A percentile compares a stretch with the other conserved stretches of the same genome.
phyloP scores from a whole-genome alignment of 495 filamentous ascomycete genomes.

The Evernia prunastri region DNA sequence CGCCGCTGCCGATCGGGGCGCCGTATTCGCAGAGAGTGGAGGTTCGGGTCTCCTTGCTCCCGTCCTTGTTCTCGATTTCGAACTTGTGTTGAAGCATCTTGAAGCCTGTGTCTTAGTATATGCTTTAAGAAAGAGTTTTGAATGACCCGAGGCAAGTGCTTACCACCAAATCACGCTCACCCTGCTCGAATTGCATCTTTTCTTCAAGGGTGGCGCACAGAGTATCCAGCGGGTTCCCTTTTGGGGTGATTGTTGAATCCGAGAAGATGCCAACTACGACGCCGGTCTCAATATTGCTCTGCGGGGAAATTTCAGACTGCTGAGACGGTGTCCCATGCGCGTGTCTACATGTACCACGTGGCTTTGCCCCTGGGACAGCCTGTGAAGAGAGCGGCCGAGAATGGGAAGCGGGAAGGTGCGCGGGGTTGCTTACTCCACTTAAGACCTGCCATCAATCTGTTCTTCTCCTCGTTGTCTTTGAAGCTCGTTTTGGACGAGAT shows the following conservation, averaged over 20 bases:
- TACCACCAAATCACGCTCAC: slow-evolving; percentile 70
- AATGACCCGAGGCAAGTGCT: background rate
- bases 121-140: background rate
- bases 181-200: slow-evolving; percentile 83
- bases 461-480: slow-evolving; percentile 60
- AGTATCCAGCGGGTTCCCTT: slow-evolving; percentile 78
- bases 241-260: slow-evolving; percentile 61
- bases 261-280: slow-evolving; percentile 68
- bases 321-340: background rate
- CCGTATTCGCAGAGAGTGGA: slow-evolving; percentile 85
- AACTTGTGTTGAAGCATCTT: slow-evolving; percentile 88
- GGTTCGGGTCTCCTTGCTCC: slow-evolving; percentile 64
- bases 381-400: background rate
- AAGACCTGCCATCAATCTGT: slow-evolving; percentile 69
- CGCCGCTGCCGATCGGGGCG: slow-evolving; percentile 52
- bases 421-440: slow-evolving; percentile 49
- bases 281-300: background rate
- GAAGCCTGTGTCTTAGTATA: background rate
- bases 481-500: slow-evolving; percentile 73
- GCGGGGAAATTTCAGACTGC: background rate
- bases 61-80: slow-evolving; percentile 77
- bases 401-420: background rate
- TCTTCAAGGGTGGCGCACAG: slow-evolving; percentile 83
- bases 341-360: background rate
- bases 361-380: background rate